Conservation (phyloP, 148 eudicot species). For the Amaranthus cruentus region DNA sequence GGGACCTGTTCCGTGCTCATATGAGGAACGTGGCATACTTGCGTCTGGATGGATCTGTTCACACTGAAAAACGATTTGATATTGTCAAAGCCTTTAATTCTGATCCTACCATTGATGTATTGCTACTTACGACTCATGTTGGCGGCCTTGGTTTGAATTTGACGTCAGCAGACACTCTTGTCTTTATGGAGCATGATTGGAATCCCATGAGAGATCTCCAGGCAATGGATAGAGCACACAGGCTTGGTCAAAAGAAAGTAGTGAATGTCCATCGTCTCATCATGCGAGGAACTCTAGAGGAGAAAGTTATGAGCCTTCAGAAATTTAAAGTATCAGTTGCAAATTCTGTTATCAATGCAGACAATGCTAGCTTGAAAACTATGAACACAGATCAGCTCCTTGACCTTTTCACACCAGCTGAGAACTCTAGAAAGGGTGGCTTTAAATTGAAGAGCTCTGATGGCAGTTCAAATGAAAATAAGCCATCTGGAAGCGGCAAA, state of each 20-base stretch:
- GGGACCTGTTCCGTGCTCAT: slow-evolving; percentile 75
- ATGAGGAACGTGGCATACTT: slow-evolving; percentile 93
- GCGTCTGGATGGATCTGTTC: slow-evolving; percentile 95
- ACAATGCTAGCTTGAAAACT: slow-evolving; percentile 94
- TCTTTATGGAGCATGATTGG: slow-evolving; percentile 99
- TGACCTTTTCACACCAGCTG: slow-evolving; percentile 90
- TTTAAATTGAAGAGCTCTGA: slow-evolving; percentile 34
- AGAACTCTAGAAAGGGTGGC: slow-evolving; percentile 61
- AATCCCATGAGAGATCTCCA: slow-evolving; percentile 98
- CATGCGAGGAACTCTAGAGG: slow-evolving; percentile 98
- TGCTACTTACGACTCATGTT: slow-evolving; percentile 95
- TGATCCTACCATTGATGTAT: slow-evolving; percentile 94
- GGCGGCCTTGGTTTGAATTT: slow-evolving; percentile 81
- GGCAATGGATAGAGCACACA: slow-evolving; percentile 99
- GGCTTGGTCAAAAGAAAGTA: slow-evolving; percentile 93
- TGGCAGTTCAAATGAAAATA: slow-evolving; percentile 42
- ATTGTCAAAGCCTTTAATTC: slow-evolving; percentile 97
- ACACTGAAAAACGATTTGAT: slow-evolving; percentile 83
- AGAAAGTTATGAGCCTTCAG: slow-evolving; percentile 98
- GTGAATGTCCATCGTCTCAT: slow-evolving; percentile 96
- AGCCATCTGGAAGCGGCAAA: slow-evolving; percentile 60
- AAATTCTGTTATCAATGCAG: slow-evolving; percentile 89
- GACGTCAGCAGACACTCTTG: slow-evolving; percentile 96
- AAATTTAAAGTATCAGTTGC: slow-evolving; percentile 92
- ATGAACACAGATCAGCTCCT: slow-evolving; percentile 99